Evolutionary conservation across 345 rosid genomes (phyloP).

Genomic region (Brassica cretica): DNA sequence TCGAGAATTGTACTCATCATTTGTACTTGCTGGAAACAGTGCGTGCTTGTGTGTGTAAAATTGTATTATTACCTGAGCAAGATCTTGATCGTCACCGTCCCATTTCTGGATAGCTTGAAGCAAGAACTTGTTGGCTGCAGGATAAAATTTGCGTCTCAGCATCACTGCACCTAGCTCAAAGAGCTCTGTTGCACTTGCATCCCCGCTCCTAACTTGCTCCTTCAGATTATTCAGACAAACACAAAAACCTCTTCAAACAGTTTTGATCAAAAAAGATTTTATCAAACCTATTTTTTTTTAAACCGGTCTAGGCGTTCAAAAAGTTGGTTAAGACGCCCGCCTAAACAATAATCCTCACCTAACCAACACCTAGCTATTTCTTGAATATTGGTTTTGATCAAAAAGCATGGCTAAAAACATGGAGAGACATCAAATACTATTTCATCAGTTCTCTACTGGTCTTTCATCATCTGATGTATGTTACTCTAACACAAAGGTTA

Average conservation of each 20-base stretch:
- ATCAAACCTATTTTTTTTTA: too few relatives aligned
- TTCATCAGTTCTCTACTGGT: background rate
- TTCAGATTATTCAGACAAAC: slow-evolving; percentile 28
- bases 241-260: background rate
- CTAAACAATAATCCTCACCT: background rate
- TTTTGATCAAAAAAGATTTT: background rate
- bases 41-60: background rate
- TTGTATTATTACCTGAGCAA: slow-evolving; percentile 71
- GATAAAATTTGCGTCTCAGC: slow-evolving; percentile 88
- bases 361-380: background rate
- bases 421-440: background rate
- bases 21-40: background rate
- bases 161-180: slow-evolving; percentile 97
- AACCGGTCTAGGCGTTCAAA: background rate
- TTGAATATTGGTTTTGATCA: background rate
- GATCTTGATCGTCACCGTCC: slow-evolving; percentile 99
- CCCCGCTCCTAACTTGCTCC: slow-evolving; percentile 99
- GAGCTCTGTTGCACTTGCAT: slow-evolving; percentile 88
- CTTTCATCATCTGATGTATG: background rate
- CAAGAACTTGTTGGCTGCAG: slow-evolving; percentile 83
- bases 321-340: background rate
- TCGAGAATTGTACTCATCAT: background rate
- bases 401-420: background rate
- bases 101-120: slow-evolving; percentile 89
- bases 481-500: slow-evolving; percentile 2